Conservation (phyloP, 306 rosid species). For the Trifolium repens region DNA sequence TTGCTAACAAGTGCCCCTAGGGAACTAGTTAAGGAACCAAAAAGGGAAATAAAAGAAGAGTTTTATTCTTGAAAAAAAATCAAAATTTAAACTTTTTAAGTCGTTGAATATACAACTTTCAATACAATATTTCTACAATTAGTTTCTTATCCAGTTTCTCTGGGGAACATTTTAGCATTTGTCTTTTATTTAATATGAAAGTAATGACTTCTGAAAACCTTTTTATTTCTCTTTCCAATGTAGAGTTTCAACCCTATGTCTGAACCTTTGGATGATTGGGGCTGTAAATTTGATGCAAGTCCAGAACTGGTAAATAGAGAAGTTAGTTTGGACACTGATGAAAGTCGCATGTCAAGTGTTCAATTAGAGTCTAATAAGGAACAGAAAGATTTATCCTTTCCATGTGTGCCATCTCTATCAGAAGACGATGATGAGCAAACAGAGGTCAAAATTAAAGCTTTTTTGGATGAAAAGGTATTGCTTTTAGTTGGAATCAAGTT, state of each 20-base stretch:
- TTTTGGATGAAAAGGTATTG: conserved; percentile 94
- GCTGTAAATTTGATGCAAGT: conserved; percentile 63
- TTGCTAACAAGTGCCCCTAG: no score
- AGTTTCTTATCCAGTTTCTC: no score
- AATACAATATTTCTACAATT: no score
- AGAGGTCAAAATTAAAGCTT: conserved; percentile 86
- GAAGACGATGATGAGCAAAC: conserved; percentile 97
- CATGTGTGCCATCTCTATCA: conserved; percentile 68
- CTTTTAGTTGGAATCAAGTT: conserved; percentile 33
- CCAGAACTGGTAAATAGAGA: conserved; percentile 55
- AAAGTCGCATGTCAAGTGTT: conserved; percentile 47
- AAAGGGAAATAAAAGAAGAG: no score
- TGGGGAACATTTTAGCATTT: no score
- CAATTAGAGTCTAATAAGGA: conserved; percentile 53
- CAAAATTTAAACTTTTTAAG: no score
- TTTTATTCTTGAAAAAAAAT: no score
- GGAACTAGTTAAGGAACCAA: no score
- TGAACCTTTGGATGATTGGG: conserved; percentile 89
- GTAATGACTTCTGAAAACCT: conserved; percentile 29
- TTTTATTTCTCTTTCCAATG: conserved; percentile 32
- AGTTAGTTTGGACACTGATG: conserved; percentile 45
- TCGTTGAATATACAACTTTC: no score
- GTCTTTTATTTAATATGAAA: conserved; percentile 22
- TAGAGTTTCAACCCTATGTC: conserved; percentile 95
- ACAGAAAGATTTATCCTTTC: conserved; percentile 69